These are phyloP conservation scores for Eruca vesicaria DNA, from an alignment of 441 rosid species.

Conservation along the genomic window DNA sequence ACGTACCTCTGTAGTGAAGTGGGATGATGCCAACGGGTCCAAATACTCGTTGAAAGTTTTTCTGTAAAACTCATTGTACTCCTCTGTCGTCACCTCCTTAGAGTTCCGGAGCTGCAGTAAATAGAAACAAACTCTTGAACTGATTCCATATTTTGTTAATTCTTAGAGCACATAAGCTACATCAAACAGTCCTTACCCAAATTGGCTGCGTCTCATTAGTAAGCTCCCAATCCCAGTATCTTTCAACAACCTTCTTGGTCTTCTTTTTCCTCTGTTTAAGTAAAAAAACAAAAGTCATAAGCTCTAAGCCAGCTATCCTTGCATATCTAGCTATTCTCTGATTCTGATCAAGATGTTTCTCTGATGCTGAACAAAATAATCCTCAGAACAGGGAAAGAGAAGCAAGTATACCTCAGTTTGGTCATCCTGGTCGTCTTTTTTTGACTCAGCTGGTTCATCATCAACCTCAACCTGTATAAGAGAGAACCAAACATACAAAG, in stretches of 20 bases:
- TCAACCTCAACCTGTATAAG: constrained; percentile 84
- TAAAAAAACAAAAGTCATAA: background rate
- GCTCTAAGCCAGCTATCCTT: background rate
- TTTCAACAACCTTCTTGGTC: constrained; percentile 87
- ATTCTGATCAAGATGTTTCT: background rate
- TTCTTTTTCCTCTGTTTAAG: constrained; percentile 74
- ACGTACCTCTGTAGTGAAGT: constrained; percentile 93
- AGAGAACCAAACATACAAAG: background rate
- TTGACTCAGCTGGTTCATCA: constrained; percentile 82
- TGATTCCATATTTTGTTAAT: background rate
- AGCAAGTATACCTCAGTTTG: constrained; percentile 51
- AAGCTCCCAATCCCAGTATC: constrained; percentile 97
- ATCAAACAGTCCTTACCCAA: constrained; percentile 54
- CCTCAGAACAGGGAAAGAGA: background rate
- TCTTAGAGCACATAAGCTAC: background rate
- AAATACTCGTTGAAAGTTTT: constrained; percentile 84
- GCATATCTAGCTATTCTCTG: constrained; percentile 5
- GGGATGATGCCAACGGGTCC: constrained; percentile 94
- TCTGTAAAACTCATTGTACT: constrained; percentile 89
- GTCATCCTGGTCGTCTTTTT: constrained; percentile 55
- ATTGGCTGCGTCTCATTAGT: constrained; percentile 93
- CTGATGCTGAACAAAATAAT: background rate
- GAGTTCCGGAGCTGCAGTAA: constrained; percentile 78
- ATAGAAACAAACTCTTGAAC: constrained; percentile 7
- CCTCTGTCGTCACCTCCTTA: constrained; percentile 82